A percentile compares a stretch with the other conserved stretches of the same genome.
Conservation (phyloP, 192 early-diverging fungal genomes). For the Coemansia sp. region DNA sequence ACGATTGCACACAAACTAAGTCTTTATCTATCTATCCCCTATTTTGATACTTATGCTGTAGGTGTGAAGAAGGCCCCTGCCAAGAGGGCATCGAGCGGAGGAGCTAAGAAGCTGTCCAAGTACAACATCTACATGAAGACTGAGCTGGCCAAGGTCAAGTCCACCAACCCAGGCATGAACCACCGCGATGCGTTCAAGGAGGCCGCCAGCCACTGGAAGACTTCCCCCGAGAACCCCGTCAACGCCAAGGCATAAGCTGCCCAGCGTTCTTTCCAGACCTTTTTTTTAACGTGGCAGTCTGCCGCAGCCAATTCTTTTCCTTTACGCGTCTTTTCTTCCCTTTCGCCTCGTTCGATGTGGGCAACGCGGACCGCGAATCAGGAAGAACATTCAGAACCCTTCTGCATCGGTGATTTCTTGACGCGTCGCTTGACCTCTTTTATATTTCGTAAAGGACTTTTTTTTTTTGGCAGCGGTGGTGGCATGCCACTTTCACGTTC, state of each 20-base stretch:
- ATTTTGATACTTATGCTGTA: not conserved
- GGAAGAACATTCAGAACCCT: not conserved
- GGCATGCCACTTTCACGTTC: not conserved
- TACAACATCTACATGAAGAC: constrained; percentile 75
- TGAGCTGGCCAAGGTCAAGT: constrained; percentile 69
- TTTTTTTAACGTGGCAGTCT: not conserved
- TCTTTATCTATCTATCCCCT: not conserved
- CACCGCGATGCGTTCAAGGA: constrained; percentile 72
- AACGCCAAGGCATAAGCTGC: constrained; percentile 17
- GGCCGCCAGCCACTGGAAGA: constrained; percentile 64
- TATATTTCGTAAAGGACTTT: not conserved
- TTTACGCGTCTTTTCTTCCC: not conserved
- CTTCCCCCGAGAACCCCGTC: constrained; percentile 62
- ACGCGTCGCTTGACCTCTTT: constrained; percentile 7
- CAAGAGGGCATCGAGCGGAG: not conserved
- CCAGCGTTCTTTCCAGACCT: not conserved
- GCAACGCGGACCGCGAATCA: not conserved
- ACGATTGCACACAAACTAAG: not conserved
- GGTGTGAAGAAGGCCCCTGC: not conserved
- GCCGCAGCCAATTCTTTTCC: not conserved
- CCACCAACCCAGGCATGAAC: constrained; percentile 55
- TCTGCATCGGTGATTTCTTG: constrained; percentile 3
- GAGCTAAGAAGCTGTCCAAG: constrained; percentile 58
- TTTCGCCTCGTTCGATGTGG: not conserved
- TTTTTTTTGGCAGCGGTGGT: not conserved